Percentiles rank a stretch among this genome's conserved stretches.
Evolutionary conservation across 768 basidiomycete species (phyloP).

Genomic region (Phylloporus rhodoxanthus): DNA sequence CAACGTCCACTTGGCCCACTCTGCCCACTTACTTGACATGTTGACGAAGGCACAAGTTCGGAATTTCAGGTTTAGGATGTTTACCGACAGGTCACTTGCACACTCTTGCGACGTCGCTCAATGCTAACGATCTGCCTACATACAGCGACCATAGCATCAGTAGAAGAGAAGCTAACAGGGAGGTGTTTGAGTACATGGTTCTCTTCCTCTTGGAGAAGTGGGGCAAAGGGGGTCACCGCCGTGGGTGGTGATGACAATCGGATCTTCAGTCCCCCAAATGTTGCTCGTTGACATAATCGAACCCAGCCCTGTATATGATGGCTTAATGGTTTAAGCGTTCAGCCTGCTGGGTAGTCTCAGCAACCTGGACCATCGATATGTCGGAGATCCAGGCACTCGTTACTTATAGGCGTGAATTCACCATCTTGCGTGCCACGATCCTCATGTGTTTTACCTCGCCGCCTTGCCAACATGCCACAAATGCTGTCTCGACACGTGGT

Average conservation of each 20-base stretch:
- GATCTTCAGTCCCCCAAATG: not conserved
- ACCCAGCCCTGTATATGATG: not conserved
- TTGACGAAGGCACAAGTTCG: slow-evolving; percentile 72
- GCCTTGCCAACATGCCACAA: too few relatives aligned
- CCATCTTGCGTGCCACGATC: not conserved
- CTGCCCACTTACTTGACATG: slow-evolving; percentile 89
- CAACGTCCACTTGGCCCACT: slow-evolving; percentile 93
- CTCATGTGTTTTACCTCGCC: not conserved
- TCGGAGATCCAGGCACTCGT: not conserved
- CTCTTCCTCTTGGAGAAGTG: slow-evolving; percentile 86
- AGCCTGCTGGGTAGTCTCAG: not conserved
- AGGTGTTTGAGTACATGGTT: slow-evolving; percentile 84
- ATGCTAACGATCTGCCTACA: slow-evolving; percentile 6
- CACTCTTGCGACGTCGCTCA: not conserved
- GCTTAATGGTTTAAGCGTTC: not conserved
- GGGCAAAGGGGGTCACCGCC: slow-evolving; percentile 72
- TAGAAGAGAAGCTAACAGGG: slow-evolving; percentile 70
- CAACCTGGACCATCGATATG: not conserved
- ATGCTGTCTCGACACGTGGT: too few relatives aligned
- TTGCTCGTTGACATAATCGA: slow-evolving; percentile 5
- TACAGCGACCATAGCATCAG: slow-evolving; percentile 74
- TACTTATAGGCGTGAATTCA: not conserved
- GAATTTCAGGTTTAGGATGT: slow-evolving; percentile 87
- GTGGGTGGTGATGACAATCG: slow-evolving; percentile 44
- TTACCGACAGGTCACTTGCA: slow-evolving; percentile 78